Percentiles rank a stretch among this genome's conserved stretches.
Evolutionary conservation across 495 filamentous ascomycete species (phyloP).

Genomic region (Aspergillus sclerotioniger): DNA sequence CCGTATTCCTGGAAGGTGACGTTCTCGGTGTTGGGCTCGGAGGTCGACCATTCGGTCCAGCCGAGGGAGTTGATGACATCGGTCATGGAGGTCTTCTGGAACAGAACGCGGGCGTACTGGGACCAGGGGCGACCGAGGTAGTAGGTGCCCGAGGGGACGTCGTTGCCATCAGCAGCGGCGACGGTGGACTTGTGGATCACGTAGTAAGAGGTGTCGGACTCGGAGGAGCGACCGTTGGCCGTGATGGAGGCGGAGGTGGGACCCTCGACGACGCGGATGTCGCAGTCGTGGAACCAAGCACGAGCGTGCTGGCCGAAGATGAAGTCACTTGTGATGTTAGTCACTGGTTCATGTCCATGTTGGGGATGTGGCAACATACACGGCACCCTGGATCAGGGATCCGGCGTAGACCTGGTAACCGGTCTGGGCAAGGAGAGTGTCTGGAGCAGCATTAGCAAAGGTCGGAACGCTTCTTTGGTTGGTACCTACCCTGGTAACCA

Average conservation of each 20-base stretch:
- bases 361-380: no score
- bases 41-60: slow-evolving; percentile 57
- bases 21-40: slow-evolving; percentile 47
- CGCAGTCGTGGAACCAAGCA: slow-evolving; percentile 60
- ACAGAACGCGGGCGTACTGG: slow-evolving; percentile 58
- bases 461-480: not conserved
- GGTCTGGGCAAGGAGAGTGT: slow-evolving; percentile 59
- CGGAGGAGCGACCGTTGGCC: slow-evolving; percentile 56
- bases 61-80: slow-evolving; percentile 59
- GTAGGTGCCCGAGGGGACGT: slow-evolving; percentile 48
- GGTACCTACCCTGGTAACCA: slow-evolving; percentile 48
- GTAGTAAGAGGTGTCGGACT: slow-evolving; percentile 54
- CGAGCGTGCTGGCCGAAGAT: slow-evolving; percentile 62
- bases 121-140: slow-evolving; percentile 64
- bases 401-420: slow-evolving; percentile 57
- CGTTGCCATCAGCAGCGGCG: slow-evolving; percentile 44
- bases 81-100: slow-evolving; percentile 57
- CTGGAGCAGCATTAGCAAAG: slow-evolving; percentile 17
- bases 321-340: slow-evolving; percentile 46
- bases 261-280: slow-evolving; percentile 50
- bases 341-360: no score
- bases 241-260: slow-evolving; percentile 51
- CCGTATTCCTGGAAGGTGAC: slow-evolving; percentile 59
- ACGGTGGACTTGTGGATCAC: slow-evolving; percentile 59
- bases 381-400: slow-evolving; percentile 57